Evolutionary conservation across 768 basidiomycete species (phyloP).

Genomic region (Rhodosporidiobolus sp.): DNA sequence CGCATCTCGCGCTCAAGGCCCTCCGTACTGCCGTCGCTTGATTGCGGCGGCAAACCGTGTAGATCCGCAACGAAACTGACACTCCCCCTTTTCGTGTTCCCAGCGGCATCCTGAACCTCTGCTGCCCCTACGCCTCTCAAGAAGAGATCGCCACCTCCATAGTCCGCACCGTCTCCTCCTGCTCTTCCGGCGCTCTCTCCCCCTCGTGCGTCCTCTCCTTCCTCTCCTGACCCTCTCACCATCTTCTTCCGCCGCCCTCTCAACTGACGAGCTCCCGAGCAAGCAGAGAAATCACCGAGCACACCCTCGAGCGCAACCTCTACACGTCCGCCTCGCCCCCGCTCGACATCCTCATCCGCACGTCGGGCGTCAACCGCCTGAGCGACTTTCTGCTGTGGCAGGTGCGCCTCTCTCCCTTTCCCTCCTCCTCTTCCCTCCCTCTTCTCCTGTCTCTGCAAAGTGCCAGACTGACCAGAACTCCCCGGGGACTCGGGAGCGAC

Average conservation of each 20-base stretch:
- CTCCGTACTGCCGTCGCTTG: no score
- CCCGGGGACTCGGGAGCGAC: not conserved
- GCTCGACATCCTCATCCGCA: conserved; percentile 84
- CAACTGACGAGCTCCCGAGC: not conserved
- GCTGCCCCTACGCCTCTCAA: conserved; percentile 85
- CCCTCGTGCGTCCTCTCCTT: not conserved
- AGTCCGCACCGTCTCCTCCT: conserved; percentile 44
- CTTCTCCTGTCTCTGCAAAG: no score
- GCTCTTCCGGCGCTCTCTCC: not conserved
- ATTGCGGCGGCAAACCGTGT: no score
- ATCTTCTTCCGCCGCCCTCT: not conserved
- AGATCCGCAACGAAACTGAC: no score
- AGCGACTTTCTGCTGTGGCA: conserved; percentile 96
- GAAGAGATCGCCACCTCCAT: conserved; percentile 88
- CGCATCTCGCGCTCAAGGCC: not conserved
- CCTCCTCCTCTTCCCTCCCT: conserved; percentile 3
- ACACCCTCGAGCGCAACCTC: conserved; percentile 64
- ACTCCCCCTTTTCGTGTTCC: not conserved
- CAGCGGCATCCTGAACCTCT: conserved; percentile 85
- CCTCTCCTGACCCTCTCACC: not conserved
- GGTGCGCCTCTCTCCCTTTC: conserved; percentile 56
- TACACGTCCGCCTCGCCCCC: conserved; percentile 59
- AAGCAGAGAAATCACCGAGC: conserved; percentile 60
- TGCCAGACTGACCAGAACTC: no score
- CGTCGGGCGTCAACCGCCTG: conserved; percentile 81